Percentiles rank a stretch among this genome's conserved stretches.
Conservation (phyloP, 129 eudicot species). For the Calendula officinalis region DNA sequence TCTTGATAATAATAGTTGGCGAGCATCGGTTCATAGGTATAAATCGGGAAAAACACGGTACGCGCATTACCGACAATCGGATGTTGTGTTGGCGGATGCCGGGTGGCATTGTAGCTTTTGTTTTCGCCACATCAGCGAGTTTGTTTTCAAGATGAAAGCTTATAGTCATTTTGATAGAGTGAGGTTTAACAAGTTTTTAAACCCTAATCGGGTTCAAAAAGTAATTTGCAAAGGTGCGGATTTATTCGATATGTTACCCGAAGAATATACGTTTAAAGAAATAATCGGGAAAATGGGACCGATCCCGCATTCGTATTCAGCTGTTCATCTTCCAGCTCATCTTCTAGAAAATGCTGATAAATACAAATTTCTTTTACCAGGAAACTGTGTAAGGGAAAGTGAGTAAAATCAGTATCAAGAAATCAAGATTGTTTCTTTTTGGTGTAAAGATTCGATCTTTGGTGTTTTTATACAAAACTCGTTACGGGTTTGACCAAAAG, state of each 20-base stretch:
- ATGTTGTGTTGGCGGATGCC: conserved; percentile 78
- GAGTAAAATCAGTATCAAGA: conserved; percentile 30
- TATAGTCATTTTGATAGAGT: conserved; percentile 85
- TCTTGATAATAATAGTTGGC: conserved; percentile 77
- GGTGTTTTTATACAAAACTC: conserved; percentile 34
- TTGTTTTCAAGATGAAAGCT: conserved; percentile 91
- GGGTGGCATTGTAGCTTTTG: conserved; percentile 99
- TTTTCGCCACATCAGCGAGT: conserved; percentile 69
- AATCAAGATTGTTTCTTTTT: neutral
- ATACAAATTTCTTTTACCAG: conserved; percentile 11
- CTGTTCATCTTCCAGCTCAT: conserved; percentile 45
- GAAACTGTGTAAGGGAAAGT: conserved; percentile 26
- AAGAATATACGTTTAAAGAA: conserved; percentile 81
- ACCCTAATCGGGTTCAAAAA: conserved; percentile 70
- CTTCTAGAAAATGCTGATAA: conserved; percentile 2
- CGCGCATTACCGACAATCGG: conserved; percentile 86
- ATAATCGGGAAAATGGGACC: conserved; percentile 71
- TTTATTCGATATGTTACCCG: conserved; percentile 88
- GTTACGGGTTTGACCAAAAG: conserved; percentile 30
- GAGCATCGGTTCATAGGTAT: conserved; percentile 79
- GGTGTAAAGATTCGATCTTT: conserved; percentile 42
- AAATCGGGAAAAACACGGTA: conserved; percentile 69
- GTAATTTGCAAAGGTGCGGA: conserved; percentile 81
- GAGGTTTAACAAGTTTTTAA: conserved; percentile 64
- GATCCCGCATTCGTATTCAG: conserved; percentile 52